Conservation (phyloP, 768 basidiomycete genomes). For the Suillus subalutaceus region DNA sequence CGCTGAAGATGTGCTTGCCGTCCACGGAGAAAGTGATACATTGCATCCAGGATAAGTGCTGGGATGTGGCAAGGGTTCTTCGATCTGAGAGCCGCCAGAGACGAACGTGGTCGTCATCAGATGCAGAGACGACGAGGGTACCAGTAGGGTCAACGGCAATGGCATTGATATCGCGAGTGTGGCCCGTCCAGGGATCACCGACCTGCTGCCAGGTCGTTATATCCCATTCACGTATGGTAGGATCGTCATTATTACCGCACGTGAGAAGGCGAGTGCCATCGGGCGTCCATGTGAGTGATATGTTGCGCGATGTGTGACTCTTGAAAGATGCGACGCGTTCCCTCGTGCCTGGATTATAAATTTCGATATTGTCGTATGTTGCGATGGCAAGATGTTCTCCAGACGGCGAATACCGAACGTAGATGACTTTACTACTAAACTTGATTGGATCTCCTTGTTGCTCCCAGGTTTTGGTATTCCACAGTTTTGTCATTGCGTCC, state of each 20-base stretch:
- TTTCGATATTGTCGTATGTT: neutral
- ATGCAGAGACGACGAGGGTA: neutral
- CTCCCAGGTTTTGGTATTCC: neutral
- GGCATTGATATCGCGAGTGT: accelerated
- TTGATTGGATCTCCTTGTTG: neutral
- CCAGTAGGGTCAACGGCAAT: neutral
- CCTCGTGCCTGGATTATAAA: neutral
- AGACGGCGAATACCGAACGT: neutral
- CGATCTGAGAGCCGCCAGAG: neutral
- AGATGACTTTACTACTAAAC: neutral
- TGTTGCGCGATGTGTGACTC: neutral
- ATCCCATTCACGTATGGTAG: neutral
- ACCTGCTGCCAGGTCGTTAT: neutral
- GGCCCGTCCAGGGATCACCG: neutral
- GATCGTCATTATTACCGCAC: accelerated
- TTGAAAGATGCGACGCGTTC: neutral
- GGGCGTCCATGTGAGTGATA: neutral
- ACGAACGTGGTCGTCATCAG: neutral
- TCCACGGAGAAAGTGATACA: neutral
- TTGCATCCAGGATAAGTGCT: accelerated
- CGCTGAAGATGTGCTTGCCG: neutral
- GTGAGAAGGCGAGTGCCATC: neutral
- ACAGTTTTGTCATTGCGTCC: neutral
- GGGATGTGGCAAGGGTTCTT: neutral
- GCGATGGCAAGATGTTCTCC: neutral